Evolutionary conservation across 2,329 filamentous ascomycete species (phyloP).

Genomic region (Rutstroemia sp.): DNA sequence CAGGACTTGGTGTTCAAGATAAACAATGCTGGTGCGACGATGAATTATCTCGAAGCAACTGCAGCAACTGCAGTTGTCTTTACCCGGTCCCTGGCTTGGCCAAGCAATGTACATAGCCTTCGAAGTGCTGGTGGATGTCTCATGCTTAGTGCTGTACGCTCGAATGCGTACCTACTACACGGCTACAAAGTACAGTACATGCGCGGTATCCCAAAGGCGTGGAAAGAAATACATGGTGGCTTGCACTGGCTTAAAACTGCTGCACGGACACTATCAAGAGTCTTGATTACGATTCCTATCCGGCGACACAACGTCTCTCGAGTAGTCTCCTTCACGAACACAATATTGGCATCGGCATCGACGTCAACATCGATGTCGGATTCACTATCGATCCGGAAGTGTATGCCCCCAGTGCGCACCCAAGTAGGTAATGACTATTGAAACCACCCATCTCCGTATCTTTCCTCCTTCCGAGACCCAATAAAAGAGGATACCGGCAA

Average conservation of each 20-base stretch:
- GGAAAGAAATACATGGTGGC: neutral
- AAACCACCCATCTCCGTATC: neutral
- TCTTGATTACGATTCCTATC: too few species aligned
- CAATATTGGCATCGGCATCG: neutral
- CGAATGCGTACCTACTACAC: neutral
- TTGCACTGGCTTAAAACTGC: too few species aligned
- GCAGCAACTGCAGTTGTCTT: slow-evolving; percentile 1
- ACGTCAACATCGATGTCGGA: neutral
- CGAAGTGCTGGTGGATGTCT: neutral
- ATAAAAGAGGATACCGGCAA: slow-evolving; percentile 2
- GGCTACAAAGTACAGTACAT: neutral
- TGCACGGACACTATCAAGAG: too few species aligned
- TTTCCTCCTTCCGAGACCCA: neutral
- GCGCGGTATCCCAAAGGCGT: too few species aligned
- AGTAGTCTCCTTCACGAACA: too few species aligned
- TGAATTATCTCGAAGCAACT: neutral
- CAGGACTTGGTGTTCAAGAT: neutral
- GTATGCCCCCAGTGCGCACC: neutral
- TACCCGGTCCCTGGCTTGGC: slow-evolving; percentile 9
- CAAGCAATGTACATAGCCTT: slow-evolving; percentile 4
- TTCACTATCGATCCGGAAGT: too few species aligned
- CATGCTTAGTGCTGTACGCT: neutral
- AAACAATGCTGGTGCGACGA: neutral
- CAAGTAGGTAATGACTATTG: neutral
- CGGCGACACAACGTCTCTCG: too few species aligned